A percentile compares a stretch with the other conserved stretches of the same genome.
These are phyloP conservation scores for Monosporascus sp. DNA, from an alignment of 2,329 filamentous ascomycete species.

Conservation along the genomic window DNA sequence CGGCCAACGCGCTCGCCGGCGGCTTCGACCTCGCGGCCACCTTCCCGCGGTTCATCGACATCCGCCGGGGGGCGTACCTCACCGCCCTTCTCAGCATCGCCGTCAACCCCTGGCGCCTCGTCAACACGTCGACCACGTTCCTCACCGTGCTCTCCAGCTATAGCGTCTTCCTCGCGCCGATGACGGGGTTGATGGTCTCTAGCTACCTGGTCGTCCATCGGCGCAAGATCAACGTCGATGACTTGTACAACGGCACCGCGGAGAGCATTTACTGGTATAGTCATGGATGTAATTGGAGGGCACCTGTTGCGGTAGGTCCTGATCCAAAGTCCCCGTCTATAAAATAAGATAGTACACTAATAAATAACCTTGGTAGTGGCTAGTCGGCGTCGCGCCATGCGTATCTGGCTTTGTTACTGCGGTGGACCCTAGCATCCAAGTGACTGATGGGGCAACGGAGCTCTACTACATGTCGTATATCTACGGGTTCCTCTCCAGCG, in stretches of 20 bases:
- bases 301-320: conserved; percentile 3
- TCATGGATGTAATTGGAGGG: conserved; percentile 12
- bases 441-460: no score
- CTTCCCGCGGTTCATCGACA: conserved; percentile 9
- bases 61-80: conserved; percentile 9
- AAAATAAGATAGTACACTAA: no score
- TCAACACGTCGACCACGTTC: conserved; percentile 12
- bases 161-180: conserved; percentile 16
- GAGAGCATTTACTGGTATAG: conserved; percentile 18
- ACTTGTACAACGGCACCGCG: conserved; percentile 10
- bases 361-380: no score
- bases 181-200: conserved; percentile 13
- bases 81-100: conserved; percentile 11
- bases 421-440: no score
- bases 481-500: no score
- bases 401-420: no score
- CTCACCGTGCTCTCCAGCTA: conserved; percentile 16
- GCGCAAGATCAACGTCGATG: conserved; percentile 13
- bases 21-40: conserved; percentile 15
- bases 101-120: conserved; percentile 12
- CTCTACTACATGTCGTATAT: no score
- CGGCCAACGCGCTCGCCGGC: conserved; percentile 12
- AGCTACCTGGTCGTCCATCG: conserved; percentile 15
- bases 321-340: no score
- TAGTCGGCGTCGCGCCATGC: no score